Evolutionary conservation across 2,329 filamentous ascomycete species (phyloP), one percentile per base, ranked within the genome.

Genomic region (Colletotrichum limetticola): DNA sequence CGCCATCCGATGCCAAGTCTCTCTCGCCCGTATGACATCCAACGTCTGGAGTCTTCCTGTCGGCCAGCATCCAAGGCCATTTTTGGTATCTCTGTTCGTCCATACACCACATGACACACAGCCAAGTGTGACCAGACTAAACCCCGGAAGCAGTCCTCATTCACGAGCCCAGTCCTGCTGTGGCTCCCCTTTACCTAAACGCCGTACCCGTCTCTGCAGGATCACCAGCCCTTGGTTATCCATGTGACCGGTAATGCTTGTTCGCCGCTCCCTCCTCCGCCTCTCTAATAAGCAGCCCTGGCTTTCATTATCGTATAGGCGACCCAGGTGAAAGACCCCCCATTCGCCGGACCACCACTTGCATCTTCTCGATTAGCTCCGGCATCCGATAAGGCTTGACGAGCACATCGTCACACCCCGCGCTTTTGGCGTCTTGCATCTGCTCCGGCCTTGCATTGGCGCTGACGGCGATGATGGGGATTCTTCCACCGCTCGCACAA

Each of bases 321-420:
- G 67, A 73, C 6, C 46, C 61, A 28, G 67, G 71, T 6, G 67
- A 60, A n/a, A 71, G 57, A 5, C 59, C 71, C 58, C 72, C 77
- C 74, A 82, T 78, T 7, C 78, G 77, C 56, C 78, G 76, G 42
- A 86, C 83, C n/a, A 90, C 83, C 12, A 83, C 78, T 75, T 86
- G 84, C 81, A 93, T 91, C 83, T 88, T 91, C 70, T 88, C 86
- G 42, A 91, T 83, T 53, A 93, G 78, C 75, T 92, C 90, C 5
- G 86, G 85, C 77, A 92, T 91, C 42, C 88, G 85, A 78, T 93
- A 94, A 9, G 92, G 92, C 81, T 94, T 94, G n/a, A 91, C 89
- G 22, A 95, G 86, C 24, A 94, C 90, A 78, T 91, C 90, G 76
- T 93, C 90, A 75, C 87, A 89, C 9, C 87, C 87, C 2, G 86